phyloP scores from a whole-genome alignment of 2,329 filamentous ascomycete genomes.

The Monilinia polystroma region DNA sequence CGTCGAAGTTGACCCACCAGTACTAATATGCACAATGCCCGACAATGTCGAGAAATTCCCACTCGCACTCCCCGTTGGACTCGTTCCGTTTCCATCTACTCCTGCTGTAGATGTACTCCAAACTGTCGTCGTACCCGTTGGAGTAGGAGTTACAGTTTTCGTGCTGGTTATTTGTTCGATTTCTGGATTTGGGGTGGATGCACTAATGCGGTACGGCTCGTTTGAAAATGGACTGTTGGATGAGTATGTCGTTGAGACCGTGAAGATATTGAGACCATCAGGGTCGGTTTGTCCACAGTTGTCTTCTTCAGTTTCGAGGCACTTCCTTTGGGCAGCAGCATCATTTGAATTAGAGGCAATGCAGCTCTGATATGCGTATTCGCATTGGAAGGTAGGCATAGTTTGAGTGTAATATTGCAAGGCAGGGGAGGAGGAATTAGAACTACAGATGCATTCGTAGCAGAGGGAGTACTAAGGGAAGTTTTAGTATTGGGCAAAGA shows the following conservation, averaged over 20 bases:
- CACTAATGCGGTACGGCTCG: neutral
- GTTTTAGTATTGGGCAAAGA: neutral
- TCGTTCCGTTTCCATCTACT: neutral
- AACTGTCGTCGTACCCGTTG: conserved; percentile 1
- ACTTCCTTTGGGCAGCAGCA: conserved; percentile 47
- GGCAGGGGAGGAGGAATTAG: conserved; percentile 54
- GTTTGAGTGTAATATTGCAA: conserved; percentile 56
- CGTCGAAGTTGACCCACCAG: neutral
- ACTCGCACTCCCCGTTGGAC: neutral
- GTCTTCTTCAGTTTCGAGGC: conserved; percentile 44
- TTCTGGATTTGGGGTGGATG: neutral
- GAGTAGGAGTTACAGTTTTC: conserved; percentile 1
- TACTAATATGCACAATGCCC: neutral
- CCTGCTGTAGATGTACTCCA: conserved; percentile 11
- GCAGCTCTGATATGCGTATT: conserved; percentile 51
- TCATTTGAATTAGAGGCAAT: conserved; percentile 47
- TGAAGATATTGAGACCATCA: neutral
- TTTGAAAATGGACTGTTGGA: neutral
- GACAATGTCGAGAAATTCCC: neutral
- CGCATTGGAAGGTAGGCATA: conserved; percentile 60
- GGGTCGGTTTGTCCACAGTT: conserved; percentile 50
- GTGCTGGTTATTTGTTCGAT: neutral
- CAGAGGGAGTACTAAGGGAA: conserved; percentile 48
- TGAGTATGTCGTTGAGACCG: neutral
- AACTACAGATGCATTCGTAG: conserved; percentile 56